These are phyloP conservation scores for Dysphania ambrosioides DNA, from an alignment of 148 eudicot genomes.

Conservation along the genomic window DNA sequence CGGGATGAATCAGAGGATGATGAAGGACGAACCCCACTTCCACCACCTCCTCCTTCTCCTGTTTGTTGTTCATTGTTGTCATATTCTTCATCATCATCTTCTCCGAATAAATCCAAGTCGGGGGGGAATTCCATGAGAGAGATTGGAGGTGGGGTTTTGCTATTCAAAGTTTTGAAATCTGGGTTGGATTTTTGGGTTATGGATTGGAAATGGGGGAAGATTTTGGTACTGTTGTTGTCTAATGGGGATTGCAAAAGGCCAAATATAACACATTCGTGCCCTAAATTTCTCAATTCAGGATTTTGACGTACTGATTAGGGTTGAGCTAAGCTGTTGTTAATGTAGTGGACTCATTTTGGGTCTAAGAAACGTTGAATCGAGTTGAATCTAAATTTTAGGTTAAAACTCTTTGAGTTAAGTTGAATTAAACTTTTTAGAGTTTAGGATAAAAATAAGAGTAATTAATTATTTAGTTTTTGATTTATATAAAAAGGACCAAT, in stretches of 20 bases:
- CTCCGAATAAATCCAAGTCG: constrained; percentile 70
- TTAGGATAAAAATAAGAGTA: too few species aligned
- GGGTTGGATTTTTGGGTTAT: neutral
- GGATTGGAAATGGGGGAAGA: neutral
- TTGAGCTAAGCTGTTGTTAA: too few species aligned
- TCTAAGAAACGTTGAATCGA: too few species aligned
- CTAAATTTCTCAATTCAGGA: neutral
- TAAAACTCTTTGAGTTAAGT: too few species aligned
- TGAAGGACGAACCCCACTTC: constrained; percentile 32
- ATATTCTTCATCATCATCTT: constrained; percentile 42
- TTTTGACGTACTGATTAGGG: too few species aligned
- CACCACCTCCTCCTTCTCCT: constrained; percentile 18
- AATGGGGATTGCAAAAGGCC: neutral
- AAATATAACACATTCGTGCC: neutral
- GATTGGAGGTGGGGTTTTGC: constrained; percentile 9
- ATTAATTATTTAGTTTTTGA: too few species aligned
- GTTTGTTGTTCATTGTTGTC: constrained; percentile 16
- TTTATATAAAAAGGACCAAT: too few species aligned
- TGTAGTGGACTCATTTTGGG: too few species aligned
- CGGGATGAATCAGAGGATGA: constrained; percentile 45
- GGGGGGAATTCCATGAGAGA: constrained; percentile 60
- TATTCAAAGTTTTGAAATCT: neutral
- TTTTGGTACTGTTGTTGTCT: neutral
- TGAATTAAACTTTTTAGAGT: too few species aligned
- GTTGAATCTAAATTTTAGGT: too few species aligned